Evolutionary conservation across 148 eudicot genomes (phyloP).

Genomic region (Diospyros kaki): DNA sequence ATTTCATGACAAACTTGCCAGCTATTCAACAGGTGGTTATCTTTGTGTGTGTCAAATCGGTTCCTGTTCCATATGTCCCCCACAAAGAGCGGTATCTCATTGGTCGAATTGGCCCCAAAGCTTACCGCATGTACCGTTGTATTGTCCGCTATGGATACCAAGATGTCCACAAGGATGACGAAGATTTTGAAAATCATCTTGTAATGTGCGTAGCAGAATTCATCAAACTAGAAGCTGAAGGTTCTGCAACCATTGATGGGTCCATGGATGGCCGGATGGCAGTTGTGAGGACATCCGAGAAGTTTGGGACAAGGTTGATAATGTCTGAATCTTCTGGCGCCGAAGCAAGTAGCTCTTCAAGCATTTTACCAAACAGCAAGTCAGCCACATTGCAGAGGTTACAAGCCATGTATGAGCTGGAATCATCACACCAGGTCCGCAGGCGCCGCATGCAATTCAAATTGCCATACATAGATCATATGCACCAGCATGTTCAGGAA

Average conservation of each 20-base stretch:
- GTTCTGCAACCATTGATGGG: conserved; percentile 10
- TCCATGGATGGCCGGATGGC: conserved; percentile 40
- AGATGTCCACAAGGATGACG: conserved; percentile 31
- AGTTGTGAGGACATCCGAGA: conserved; percentile 36
- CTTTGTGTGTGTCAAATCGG: conserved; percentile 40
- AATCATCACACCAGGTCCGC: conserved; percentile 20
- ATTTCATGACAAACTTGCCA: conserved; percentile 46
- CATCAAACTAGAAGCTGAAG: conserved; percentile 47
- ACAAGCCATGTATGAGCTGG: conserved; percentile 26
- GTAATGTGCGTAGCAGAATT: conserved; percentile 43
- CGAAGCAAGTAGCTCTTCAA: conserved; percentile 10
- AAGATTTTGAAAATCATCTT: conserved; percentile 43
- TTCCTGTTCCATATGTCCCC: conserved; percentile 43
- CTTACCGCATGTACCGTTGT: conserved; percentile 44
- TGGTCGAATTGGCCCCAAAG: conserved; percentile 44
- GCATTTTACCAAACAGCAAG: conserved; percentile 13
- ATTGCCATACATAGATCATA: conserved; percentile 19
- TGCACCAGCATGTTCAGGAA: conserved; percentile 27
- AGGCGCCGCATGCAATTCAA: conserved; percentile 26
- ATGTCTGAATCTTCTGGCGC: conserved; percentile 9
- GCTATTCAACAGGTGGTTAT: conserved; percentile 49
- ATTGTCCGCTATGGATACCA: conserved; percentile 50
- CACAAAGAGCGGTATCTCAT: conserved; percentile 40
- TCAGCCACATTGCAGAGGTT: conserved; percentile 25
- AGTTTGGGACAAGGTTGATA: conserved; percentile 44